These are phyloP conservation scores for Teratosphaeriaceae sp. DNA, from an alignment of 2,329 filamentous ascomycete genomes.

Conservation along the genomic window DNA sequence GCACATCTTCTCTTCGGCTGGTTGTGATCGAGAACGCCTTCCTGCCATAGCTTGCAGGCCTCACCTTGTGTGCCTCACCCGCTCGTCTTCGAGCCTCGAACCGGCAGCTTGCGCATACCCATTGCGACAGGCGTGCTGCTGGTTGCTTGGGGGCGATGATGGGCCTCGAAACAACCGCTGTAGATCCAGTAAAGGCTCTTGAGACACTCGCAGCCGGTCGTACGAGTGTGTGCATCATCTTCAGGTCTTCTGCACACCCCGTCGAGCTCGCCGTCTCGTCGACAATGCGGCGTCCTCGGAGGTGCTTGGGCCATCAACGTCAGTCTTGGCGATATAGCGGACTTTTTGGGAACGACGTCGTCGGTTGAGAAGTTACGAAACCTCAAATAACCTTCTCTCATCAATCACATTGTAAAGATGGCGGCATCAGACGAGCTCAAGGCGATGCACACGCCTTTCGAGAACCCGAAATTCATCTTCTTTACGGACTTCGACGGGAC, in stretches of 20 bases:
- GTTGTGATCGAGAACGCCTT: slow-evolving; percentile 11
- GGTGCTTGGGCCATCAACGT: not conserved
- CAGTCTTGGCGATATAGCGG: too few species aligned
- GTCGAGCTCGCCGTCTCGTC: too few species aligned
- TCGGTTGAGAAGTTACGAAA: too few species aligned
- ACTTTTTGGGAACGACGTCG: too few species aligned
- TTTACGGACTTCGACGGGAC: slow-evolving; percentile 99
- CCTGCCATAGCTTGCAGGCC: slow-evolving; percentile 4
- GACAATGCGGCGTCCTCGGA: not conserved
- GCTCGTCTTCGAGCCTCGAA: slow-evolving; percentile 5
- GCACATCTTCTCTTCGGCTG: not conserved
- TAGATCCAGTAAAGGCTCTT: not conserved
- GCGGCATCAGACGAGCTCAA: slow-evolving; percentile 32
- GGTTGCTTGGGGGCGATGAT: not conserved
- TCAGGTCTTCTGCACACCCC: not conserved
- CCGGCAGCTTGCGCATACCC: slow-evolving; percentile 19
- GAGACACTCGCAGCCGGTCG: not conserved
- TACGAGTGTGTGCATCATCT: slow-evolving; percentile 2
- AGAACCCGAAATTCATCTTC: slow-evolving; percentile 84
- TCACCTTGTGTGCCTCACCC: not conserved
- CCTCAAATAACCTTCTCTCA: too few species aligned
- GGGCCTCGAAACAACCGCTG: not conserved
- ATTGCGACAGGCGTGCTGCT: slow-evolving; percentile 3
- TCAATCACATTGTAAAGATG: too few species aligned
- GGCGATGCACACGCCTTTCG: slow-evolving; percentile 38